Evolutionary conservation across 2,329 filamentous ascomycete genomes (phyloP), one percentile per base, ranked within the genome.

Genomic region (Lizonia empirigonia): DNA sequence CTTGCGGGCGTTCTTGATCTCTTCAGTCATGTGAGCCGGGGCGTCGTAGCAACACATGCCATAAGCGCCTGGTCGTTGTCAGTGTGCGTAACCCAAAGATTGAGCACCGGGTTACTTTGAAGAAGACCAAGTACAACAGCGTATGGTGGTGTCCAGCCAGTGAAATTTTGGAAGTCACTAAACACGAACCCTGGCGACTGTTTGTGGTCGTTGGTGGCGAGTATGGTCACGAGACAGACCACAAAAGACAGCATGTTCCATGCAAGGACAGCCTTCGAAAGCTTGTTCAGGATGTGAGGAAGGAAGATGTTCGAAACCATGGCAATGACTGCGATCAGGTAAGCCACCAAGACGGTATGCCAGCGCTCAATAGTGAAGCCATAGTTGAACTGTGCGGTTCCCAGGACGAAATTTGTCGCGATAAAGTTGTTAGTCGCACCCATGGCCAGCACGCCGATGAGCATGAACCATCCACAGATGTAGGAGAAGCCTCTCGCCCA

Each of bases 111-210:
- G 41, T 36, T 7, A 34, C 78, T 75, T 58, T 84, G 80, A 5
- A 84, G 60, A 10, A 84, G 75, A 2, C 81, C 82, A 16, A 84
- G 68, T 23, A 83, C 77, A 0, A 80, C 78, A 4, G 78, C 74
- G 67, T 82, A 83, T 0, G 76, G 71, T 8, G 73, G 69, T 3
- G 74, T 75, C 64, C 80, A 83, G 2, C 82, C 82, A 0, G 80
- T 80, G 30, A 76, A 74, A 53, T 83, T 83, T 44, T 82, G 77
- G 52, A 83, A 83, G 20, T 81, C 77, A 13, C 63, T 60, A 61
- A 84, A 84, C 7, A 85, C 82, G 56, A 84, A 84, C 19, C 74
- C 75, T 2, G 81, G 74, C 0, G 77, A 69, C 55, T 83, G 79
- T 53, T 82, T 82, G 60, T 82, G 71, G 27, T 80, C 76, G 53